Conservation (phyloP, 768 basidiomycete species). For the Cubamyces sp. region DNA sequence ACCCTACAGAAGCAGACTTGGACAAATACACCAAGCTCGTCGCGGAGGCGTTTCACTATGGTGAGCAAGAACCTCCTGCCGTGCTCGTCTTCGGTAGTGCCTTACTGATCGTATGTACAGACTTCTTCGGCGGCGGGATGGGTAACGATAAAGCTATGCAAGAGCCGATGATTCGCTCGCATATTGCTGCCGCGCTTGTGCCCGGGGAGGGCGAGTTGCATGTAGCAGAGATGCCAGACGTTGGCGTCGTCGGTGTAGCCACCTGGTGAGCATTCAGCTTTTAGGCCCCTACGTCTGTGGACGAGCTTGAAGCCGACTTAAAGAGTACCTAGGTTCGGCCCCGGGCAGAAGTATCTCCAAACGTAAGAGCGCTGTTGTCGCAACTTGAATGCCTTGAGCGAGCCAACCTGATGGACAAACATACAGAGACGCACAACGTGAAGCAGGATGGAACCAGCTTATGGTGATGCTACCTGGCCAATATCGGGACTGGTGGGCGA, state of each 20-base stretch:
- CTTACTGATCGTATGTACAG: neutral
- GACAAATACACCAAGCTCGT: neutral
- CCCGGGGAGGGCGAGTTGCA: constrained; percentile 7
- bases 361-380: neutral
- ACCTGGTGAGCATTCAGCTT: neutral
- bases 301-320: too few species aligned
- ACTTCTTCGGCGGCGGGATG: neutral
- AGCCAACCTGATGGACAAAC: too few species aligned
- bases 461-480: neutral
- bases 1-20: neutral
- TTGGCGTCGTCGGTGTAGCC: constrained; percentile 9
- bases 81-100: neutral
- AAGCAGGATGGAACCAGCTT: constrained; percentile 20
- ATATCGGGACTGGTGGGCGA: constrained; percentile 14
- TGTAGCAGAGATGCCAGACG: constrained; percentile 13
- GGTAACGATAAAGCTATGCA: neutral
- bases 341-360: constrained; percentile 17
- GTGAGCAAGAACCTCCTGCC: neutral
- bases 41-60: constrained; percentile 7
- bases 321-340: constrained; percentile 12
- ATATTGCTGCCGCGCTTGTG: neutral
- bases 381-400: too few species aligned
- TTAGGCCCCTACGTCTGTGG: too few species aligned
- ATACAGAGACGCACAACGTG: constrained; percentile 14
- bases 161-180: neutral